Evolutionary conservation across 257 asterid species (phyloP).

Genomic region (Petunia axillaris): DNA sequence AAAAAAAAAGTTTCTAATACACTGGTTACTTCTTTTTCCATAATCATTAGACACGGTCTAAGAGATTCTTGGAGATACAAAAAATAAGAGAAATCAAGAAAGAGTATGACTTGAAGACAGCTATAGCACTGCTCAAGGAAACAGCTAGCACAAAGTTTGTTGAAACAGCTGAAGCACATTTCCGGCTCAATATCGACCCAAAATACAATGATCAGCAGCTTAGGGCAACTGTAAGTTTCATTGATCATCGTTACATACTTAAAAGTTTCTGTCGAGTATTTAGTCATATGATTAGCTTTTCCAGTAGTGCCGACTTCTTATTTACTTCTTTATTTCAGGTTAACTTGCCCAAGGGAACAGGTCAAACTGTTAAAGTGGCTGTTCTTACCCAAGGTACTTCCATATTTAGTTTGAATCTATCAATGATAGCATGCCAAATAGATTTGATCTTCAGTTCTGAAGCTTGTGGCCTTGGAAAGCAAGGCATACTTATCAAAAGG

Average conservation of each 20-base stretch:
- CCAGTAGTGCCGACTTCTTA: constrained; percentile 19
- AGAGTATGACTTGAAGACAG: constrained; percentile 83
- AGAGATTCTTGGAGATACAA: constrained; percentile 94
- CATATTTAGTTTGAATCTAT: constrained; percentile 5
- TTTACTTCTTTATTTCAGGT: constrained; percentile 58
- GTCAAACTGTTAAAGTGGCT: constrained; percentile 88
- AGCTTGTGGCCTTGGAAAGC: background rate
- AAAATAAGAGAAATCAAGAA: constrained; percentile 79
- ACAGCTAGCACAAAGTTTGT: constrained; percentile 76
- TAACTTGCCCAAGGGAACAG: constrained; percentile 97
- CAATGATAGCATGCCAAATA: background rate
- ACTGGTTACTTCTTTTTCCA: background rate
- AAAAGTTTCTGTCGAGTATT: background rate
- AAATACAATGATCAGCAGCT: constrained; percentile 96
- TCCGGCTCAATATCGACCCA: constrained; percentile 96
- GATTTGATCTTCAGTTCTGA: background rate
- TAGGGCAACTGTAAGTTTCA: constrained; percentile 83
- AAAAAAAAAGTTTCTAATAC: background rate
- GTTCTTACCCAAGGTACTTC: constrained; percentile 93
- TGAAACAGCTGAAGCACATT: constrained; percentile 95
- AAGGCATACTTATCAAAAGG: background rate
- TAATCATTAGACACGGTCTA: constrained; percentile 76
- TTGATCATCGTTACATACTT: background rate
- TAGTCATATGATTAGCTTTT: background rate
- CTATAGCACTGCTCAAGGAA: constrained; percentile 74